These are phyloP conservation scores for Dactylellina haptotyla DNA, from an alignment of 2,329 filamentous ascomycete species.

Conservation along the genomic window DNA sequence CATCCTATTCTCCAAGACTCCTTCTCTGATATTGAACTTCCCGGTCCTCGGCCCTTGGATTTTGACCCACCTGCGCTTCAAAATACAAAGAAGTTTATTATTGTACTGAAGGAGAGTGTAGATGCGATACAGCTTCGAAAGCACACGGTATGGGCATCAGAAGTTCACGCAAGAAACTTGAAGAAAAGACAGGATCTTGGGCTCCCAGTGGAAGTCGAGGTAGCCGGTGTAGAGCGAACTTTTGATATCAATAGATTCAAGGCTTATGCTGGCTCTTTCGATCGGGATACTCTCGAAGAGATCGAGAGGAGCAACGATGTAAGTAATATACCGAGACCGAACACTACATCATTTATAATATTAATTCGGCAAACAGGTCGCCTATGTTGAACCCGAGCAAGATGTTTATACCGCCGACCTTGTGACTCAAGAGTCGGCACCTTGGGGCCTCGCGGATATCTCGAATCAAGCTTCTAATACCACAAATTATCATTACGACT, in stretches of 20 bases:
- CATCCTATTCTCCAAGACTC: background rate
- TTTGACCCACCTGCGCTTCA: background rate
- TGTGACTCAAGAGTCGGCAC: background rate
- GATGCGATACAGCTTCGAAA: background rate
- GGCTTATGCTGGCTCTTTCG: slow-evolving; percentile 64
- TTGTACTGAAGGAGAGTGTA: slow-evolving; percentile 24
- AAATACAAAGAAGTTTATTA: slow-evolving; percentile 15
- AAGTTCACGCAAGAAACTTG: slow-evolving; percentile 17
- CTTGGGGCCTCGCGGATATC: slow-evolving; percentile 56
- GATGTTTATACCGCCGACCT: background rate
- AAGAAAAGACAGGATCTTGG: slow-evolving; percentile 14
- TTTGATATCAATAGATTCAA: slow-evolving; percentile 63
- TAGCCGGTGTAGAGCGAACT: slow-evolving; percentile 62
- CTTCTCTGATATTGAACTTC: background rate
- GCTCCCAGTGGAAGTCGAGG: background rate
- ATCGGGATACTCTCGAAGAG: slow-evolving; percentile 62
- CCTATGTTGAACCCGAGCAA: slow-evolving; percentile 56
- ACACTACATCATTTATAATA: background rate
- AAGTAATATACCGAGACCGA: slow-evolving; percentile 43
- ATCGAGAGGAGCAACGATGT: slow-evolving; percentile 62
- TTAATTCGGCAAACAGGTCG: slow-evolving; percentile 54
- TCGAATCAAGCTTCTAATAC: slow-evolving; percentile 61
- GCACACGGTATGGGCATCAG: slow-evolving; percentile 16
- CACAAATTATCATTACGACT: slow-evolving; percentile 61
- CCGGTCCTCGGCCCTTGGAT: background rate